Evolutionary conservation across 441 rosid species (phyloP).

Genomic region (Rhodomyrtus psidioides): DNA sequence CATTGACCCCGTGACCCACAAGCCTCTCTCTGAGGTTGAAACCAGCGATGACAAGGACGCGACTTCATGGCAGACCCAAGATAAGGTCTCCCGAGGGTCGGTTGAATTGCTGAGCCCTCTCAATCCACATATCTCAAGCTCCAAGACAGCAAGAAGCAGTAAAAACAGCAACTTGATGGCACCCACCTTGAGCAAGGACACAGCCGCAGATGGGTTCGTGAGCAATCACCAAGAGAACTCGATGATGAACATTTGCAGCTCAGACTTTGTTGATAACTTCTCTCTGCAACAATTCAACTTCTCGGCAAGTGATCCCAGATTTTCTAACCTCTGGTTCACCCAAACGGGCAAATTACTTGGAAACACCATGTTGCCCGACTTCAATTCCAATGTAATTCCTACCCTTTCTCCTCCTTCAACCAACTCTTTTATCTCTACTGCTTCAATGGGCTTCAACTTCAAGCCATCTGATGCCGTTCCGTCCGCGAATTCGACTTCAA

Average conservation of each 20-base stretch:
- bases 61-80: constrained; percentile 16
- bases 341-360: constrained; percentile 28
- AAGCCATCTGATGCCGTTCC: constrained; percentile 19
- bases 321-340: constrained; percentile 26
- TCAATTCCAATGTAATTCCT: constrained; percentile 25
- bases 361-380: constrained; percentile 23
- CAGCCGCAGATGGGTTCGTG: constrained; percentile 19
- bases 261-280: constrained; percentile 31
- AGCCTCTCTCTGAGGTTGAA: constrained; percentile 7
- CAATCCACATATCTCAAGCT: constrained; percentile 16
- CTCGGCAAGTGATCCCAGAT: constrained; percentile 24
- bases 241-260: constrained; percentile 5
- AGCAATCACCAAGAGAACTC: constrained; percentile 14
- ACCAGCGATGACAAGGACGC: constrained; percentile 1
- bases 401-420: constrained; percentile 27
- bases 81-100: constrained; percentile 10
- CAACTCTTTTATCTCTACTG: constrained; percentile 22
- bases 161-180: constrained; percentile 12
- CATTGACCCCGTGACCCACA: constrained; percentile 17
- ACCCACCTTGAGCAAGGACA: constrained; percentile 17
- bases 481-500: constrained; percentile 14
- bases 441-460: constrained; percentile 23
- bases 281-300: constrained; percentile 36
- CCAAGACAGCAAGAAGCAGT: constrained; percentile 10
- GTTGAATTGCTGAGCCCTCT: constrained; percentile 10